These are phyloP conservation scores for Wickerhamiella shivajii DNA, from an alignment of 805 yeast species.

Conservation along the genomic window DNA sequence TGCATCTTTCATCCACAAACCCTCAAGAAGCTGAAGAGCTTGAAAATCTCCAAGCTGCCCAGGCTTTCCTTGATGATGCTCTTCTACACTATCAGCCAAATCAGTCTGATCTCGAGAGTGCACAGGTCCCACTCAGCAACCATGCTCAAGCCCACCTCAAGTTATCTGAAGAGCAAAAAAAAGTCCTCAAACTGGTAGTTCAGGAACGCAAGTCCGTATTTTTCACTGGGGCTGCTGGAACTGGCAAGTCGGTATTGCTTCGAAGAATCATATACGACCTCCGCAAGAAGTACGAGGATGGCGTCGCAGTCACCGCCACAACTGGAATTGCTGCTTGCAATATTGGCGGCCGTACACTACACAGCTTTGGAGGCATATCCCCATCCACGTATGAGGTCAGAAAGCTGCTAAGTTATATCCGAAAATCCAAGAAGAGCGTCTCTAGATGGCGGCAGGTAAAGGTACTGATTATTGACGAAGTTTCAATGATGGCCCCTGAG, in stretches of 20 bases:
- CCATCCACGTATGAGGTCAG: conserved; percentile 43
- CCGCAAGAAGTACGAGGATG: conserved; percentile 28
- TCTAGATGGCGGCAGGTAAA: conserved; percentile 52
- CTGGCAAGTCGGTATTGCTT: conserved; percentile 88
- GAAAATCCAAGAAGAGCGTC: conserved; percentile 29
- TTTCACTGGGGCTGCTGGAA: conserved; percentile 97
- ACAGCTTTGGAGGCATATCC: conserved; percentile 77
- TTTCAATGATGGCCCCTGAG: conserved; percentile 81
- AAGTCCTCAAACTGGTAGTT: conserved; percentile 48
- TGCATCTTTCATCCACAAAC: no score
- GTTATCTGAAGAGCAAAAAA: conserved; percentile 45
- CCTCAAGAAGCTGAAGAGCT: no score
- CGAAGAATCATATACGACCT: conserved; percentile 48
- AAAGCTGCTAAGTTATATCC: conserved; percentile 34
- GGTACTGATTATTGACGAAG: conserved; percentile 78
- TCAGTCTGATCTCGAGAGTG: no score
- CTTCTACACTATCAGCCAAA: no score
- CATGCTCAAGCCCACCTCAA: no score
- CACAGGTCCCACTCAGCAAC: no score
- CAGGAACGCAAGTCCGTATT: conserved; percentile 51
- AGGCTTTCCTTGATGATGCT: no score
- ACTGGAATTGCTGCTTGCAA: conserved; percentile 94
- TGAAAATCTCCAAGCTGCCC: no score
- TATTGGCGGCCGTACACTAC: conserved; percentile 81
- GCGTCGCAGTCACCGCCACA: conserved; percentile 83